Evolutionary conservation across 1,284 basidiomycete species (phyloP).

Genomic region (Wolfiporia cocos): DNA sequence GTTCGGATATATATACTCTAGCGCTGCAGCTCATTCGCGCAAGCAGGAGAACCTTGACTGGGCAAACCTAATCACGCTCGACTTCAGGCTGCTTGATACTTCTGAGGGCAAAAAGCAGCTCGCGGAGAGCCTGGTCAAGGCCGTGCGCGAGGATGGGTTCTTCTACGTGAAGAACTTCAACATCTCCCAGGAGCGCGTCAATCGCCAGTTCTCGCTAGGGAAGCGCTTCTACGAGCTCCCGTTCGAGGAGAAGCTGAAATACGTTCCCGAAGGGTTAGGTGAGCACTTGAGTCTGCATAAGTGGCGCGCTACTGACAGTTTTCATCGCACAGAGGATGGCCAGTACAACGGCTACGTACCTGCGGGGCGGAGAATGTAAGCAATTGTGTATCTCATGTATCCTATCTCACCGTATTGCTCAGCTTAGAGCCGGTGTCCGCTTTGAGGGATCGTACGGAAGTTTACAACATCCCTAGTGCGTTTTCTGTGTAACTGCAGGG

Average conservation of each 20-base stretch:
- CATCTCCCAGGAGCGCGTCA: constrained; percentile 30
- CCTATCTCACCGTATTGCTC: not conserved
- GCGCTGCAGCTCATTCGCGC: too few relatives aligned
- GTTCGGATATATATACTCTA: constrained; percentile 1
- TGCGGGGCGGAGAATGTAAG: constrained; percentile 36
- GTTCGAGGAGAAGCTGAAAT: constrained; percentile 46
- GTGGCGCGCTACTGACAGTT: too few relatives aligned
- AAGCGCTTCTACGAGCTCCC: constrained; percentile 39
- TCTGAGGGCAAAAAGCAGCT: constrained; percentile 40
- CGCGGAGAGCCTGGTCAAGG: constrained; percentile 33
- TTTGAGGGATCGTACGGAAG: constrained; percentile 37
- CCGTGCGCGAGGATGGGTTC: constrained; percentile 38
- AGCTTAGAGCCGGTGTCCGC: constrained; percentile 32
- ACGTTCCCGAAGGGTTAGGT: constrained; percentile 38
- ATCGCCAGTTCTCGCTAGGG: constrained; percentile 30
- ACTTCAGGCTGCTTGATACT: constrained; percentile 36
- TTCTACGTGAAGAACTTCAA: constrained; percentile 37
- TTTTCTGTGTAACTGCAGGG: too few relatives aligned
- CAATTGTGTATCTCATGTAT: too few relatives aligned
- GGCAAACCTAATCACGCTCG: constrained; percentile 48
- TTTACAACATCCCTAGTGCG: constrained; percentile 46
- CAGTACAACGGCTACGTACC: constrained; percentile 46
- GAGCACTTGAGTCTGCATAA: too few relatives aligned
- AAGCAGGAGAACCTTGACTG: constrained; percentile 41
- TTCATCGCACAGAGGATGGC: constrained; percentile 37